Evolutionary conservation across 1,284 basidiomycete genomes (phyloP).

Genomic region (Leccinum holopus): DNA sequence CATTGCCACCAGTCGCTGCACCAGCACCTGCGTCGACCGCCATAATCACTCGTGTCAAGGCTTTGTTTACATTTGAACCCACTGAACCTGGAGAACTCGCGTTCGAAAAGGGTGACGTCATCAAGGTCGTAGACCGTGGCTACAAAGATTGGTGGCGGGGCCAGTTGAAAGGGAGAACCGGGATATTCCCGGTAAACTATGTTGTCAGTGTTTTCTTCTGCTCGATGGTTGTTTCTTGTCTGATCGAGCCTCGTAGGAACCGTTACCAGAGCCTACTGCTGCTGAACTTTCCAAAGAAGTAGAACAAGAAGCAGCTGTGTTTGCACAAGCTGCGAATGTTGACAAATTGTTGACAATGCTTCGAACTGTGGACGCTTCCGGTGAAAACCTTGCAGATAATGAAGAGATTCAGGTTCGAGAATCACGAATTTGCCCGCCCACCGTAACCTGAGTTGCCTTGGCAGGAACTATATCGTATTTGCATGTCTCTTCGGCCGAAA

Average conservation of each 20-base stretch:
- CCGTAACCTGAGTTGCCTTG: constrained; percentile 1
- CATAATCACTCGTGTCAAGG: constrained; percentile 82
- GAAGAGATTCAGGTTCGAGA: constrained; percentile 84
- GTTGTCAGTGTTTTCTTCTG: constrained; percentile 57
- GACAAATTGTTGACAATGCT: constrained; percentile 86
- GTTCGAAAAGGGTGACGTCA: constrained; percentile 92
- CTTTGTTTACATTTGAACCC: constrained; percentile 88
- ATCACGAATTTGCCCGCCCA: neutral
- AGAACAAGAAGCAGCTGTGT: constrained; percentile 87
- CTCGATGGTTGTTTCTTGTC: constrained; percentile 1
- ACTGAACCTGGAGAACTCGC: constrained; percentile 89
- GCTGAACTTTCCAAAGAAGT: constrained; percentile 81
- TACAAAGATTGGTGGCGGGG: constrained; percentile 99
- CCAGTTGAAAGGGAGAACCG: constrained; percentile 87
- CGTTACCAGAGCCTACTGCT: constrained; percentile 83
- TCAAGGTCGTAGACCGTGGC: constrained; percentile 93
- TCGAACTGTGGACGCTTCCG: constrained; percentile 70
- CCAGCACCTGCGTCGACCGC: constrained; percentile 30
- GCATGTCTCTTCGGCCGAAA: constrained; percentile 88
- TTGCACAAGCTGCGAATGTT: constrained; percentile 82
- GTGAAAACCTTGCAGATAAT: constrained; percentile 88
- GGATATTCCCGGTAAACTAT: constrained; percentile 98
- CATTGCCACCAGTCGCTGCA: constrained; percentile 15
- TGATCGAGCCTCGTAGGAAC: constrained; percentile 55
- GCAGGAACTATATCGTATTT: constrained; percentile 87